Percentiles rank a stretch among this genome's conserved stretches.
Evolutionary conservation across 176 grass and related monocot genomes (phyloP).

Genomic region (Ampelocalamus luodianensis): DNA sequence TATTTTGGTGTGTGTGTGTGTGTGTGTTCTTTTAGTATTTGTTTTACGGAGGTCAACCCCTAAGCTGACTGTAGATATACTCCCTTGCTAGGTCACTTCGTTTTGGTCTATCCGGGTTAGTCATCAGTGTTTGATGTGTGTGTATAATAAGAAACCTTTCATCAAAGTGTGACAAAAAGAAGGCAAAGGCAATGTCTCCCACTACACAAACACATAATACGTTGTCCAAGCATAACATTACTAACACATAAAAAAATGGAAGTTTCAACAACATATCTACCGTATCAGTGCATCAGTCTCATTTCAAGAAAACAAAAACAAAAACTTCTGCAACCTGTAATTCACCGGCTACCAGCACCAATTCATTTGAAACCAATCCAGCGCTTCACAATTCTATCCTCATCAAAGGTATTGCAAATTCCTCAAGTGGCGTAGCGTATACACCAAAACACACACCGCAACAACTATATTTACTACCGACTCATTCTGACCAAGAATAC

Average conservation of each 20-base stretch:
- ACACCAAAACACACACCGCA: not conserved
- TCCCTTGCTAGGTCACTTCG: not conserved
- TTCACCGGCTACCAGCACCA: not conserved
- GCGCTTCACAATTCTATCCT: not conserved
- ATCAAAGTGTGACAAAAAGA: conserved; percentile 8
- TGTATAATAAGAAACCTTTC: conserved; percentile 5
- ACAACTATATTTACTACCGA: not conserved
- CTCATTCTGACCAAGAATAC: not conserved
- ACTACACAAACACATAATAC: not conserved
- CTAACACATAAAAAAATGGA: not conserved
- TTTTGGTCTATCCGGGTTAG: not conserved
- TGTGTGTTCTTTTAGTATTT: not conserved
- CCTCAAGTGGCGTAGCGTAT: not conserved
- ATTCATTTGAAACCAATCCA: not conserved
- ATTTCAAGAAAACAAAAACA: not conserved
- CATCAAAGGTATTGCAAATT: not conserved
- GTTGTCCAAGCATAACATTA: conserved; percentile 10
- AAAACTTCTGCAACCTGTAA: not conserved
- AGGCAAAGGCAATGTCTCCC: not conserved
- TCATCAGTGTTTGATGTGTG: not conserved
- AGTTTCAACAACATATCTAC: conserved; percentile 15
- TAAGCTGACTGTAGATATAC: not conserved
- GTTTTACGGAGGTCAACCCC: not conserved
- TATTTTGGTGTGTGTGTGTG: not conserved
- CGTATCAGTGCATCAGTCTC: not conserved